Conservation (phyloP, 441 rosid genomes). For the Gossypium davidsonii region DNA sequence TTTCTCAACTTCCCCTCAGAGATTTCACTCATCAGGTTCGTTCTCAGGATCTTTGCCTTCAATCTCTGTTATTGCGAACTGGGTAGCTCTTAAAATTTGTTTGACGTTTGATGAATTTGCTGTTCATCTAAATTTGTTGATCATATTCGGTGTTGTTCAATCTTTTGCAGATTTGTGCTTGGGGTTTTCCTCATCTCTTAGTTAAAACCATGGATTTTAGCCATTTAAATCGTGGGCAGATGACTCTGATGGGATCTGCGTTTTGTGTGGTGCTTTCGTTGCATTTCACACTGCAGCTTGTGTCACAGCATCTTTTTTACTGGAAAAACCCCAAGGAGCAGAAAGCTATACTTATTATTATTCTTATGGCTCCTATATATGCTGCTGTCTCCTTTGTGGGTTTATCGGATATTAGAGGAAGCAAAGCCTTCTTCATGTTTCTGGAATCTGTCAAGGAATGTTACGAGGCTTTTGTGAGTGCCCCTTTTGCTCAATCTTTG, state of each 20-base stretch:
- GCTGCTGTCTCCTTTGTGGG: conserved; percentile 69
- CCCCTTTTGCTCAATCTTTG: not conserved
- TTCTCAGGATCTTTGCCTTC: not conserved
- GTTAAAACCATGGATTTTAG: conserved; percentile 45
- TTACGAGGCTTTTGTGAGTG: conserved; percentile 86
- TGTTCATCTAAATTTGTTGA: not conserved
- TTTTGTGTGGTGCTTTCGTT: conserved; percentile 53
- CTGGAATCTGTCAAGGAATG: conserved; percentile 88
- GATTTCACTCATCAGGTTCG: conserved; percentile 1
- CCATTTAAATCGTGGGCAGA: conserved; percentile 42
- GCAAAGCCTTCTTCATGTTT: conserved; percentile 64
- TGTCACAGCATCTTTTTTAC: conserved; percentile 72
- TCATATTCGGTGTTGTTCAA: not conserved
- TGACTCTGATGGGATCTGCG: conserved; percentile 58
- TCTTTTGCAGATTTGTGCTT: conserved; percentile 25
- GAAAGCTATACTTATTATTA: conserved; percentile 71
- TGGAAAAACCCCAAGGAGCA: conserved; percentile 98
- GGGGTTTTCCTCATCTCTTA: conserved; percentile 13
- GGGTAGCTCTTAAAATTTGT: not conserved
- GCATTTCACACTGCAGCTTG: conserved; percentile 67
- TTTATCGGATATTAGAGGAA: conserved; percentile 61
- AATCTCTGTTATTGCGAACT: not conserved
- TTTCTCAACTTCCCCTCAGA: not conserved
- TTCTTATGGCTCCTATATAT: conserved; percentile 89
- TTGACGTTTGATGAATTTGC: not conserved